phyloP scores from a whole-genome alignment of 2,329 filamentous ascomycete species.

The Epichloe scottii region DNA sequence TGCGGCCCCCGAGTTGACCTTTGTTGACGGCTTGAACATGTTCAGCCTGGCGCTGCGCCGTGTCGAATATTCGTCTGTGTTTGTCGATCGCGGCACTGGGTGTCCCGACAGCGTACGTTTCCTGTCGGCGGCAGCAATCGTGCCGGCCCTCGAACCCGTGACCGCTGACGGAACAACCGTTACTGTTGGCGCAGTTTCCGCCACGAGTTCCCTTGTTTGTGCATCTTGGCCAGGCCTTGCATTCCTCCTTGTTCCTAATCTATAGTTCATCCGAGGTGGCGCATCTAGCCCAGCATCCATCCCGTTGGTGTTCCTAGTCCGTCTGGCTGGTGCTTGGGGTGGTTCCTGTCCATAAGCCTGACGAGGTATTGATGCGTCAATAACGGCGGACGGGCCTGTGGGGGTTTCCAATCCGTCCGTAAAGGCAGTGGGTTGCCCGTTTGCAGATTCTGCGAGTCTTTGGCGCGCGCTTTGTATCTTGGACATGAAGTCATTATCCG shows the following conservation, averaged over 20 bases:
- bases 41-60: slow-evolving; percentile 61
- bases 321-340: slow-evolving; percentile 39
- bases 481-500: slow-evolving; percentile 42
- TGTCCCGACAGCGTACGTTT: slow-evolving; percentile 93
- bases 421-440: slow-evolving; percentile 20
- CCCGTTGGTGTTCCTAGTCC: slow-evolving; percentile 40
- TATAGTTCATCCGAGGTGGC: slow-evolving; percentile 52
- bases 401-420: slow-evolving; percentile 54
- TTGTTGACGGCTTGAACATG: slow-evolving; percentile 57
- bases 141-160: slow-evolving; percentile 15
- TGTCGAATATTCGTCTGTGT: slow-evolving; percentile 45
- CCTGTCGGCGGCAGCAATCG: slow-evolving; percentile 46
- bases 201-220: slow-evolving; percentile 23
- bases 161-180: slow-evolving; percentile 26
- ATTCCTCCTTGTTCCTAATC: slow-evolving; percentile 32
- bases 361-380: slow-evolving; percentile 14
- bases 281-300: slow-evolving; percentile 42
- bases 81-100: slow-evolving; percentile 38
- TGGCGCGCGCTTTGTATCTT: slow-evolving; percentile 41
- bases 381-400: slow-evolving; percentile 13
- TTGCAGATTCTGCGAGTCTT: slow-evolving; percentile 27
- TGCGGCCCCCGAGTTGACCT: slow-evolving; percentile 45
- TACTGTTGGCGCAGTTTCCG: slow-evolving; percentile 26
- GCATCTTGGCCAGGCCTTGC: slow-evolving; percentile 22
- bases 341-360: slow-evolving; percentile 26